phyloP scores from a whole-genome alignment of 805 yeast genomes.

The Pichia paraexigua region DNA sequence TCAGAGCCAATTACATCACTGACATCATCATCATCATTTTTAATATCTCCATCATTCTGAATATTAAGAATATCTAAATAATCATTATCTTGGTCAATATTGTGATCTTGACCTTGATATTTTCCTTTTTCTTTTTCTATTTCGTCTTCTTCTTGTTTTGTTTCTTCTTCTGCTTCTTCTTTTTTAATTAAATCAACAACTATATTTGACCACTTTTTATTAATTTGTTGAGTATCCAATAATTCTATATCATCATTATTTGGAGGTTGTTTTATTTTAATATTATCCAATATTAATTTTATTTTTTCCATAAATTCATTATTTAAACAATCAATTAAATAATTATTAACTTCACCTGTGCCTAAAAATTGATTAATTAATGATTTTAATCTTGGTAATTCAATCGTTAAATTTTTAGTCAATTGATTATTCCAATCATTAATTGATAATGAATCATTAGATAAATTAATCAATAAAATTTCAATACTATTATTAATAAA shows the following conservation, averaged over 20 bases:
- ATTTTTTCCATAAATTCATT: conserved; percentile 36
- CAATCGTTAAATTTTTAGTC: conserved; percentile 41
- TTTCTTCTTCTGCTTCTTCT: too few relatives aligned
- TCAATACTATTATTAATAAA: neutral
- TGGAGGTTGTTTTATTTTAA: too few relatives aligned
- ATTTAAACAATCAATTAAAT: conserved; percentile 57
- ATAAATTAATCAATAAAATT: neutral
- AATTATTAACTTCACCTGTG: conserved; percentile 44
- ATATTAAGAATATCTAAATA: neutral
- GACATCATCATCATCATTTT: neutral
- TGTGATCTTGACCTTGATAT: too few relatives aligned
- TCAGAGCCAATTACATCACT: neutral
- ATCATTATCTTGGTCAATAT: neutral
- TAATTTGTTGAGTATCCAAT: neutral
- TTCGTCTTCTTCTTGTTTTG: too few relatives aligned
- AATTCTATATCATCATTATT: neutral
- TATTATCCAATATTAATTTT: too few relatives aligned
- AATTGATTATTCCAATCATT: conserved; percentile 24
- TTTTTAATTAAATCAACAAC: neutral
- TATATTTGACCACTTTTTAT: neutral
- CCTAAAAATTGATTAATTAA: conserved; percentile 47
- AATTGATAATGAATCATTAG: neutral
- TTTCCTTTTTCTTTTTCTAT: too few relatives aligned
- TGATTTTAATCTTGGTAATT: conserved; percentile 47
- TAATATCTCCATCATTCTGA: conserved; percentile 12